Evolutionary conservation across 2,329 filamentous ascomycete species (phyloP), one percentile per base, ranked within the genome.

Genomic region (Fusarium robinianum): DNA sequence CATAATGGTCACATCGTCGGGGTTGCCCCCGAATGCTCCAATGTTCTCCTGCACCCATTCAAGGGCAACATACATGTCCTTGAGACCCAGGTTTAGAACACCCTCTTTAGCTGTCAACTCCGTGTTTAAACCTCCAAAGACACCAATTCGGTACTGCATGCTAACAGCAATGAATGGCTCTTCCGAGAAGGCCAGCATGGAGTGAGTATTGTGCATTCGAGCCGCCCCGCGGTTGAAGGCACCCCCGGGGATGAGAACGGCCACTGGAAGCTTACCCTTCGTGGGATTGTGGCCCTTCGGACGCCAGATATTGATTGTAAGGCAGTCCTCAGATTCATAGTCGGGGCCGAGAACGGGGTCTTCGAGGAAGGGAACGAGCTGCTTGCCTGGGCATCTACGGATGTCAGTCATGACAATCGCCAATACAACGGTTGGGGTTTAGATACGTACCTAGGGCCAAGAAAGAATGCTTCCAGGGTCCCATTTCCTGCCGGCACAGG

Each of bases 41-140:
- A 80, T 77, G 51, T 80, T 78, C 35, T 76, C 71, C 26, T 73
- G 67, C 3, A 80, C 68, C 77, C 77, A 80, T 36, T 71, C 62
- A 5, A 80, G 61, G 1, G 72, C 67, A 5, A 73, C 51, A 15
- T 70, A 65, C 56, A 79, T 76, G 46, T 80, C 77, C 27, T 70
- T 69, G 8, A 80, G 60, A 0, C 79, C 80, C 9, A 77, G 65
- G 49, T 83, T 83, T 12, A 81, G 67, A 1, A 75, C 46, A 0
- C 77, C 79, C 38, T 77, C 74, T 16, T 76, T 73, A 8, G 72
- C 66, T 23, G 77, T 72, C 34, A 81, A 61, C 19, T 65, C 61
- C 6, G 72, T 80, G 8, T 77, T 74, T 7, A 85, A 57, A 51
- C 84, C 83, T 1, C 83, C 83, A 62, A 83, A 75, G 4, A 76